Base-by-base conservation (phyloP, 768 basidiomycete genomes). In the Leccinum uliginosum region DNA sequence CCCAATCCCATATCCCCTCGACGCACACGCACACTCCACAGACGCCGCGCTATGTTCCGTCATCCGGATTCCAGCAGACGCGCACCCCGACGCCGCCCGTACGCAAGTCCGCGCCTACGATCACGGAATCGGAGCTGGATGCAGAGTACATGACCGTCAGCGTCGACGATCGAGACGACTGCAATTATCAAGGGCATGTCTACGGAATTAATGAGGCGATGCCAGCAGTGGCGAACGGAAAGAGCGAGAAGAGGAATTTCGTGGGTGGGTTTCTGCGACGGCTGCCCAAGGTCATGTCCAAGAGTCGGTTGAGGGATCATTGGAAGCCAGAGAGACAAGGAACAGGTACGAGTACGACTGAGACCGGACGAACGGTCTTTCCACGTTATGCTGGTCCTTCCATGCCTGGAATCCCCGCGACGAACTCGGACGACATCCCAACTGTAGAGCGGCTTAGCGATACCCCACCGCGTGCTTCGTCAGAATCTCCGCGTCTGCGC, bases 71-170 rank as follows among this genome's bases (percentile, higher is more conserved):
- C 51, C 64, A 61, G 27, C 67, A 55, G 4, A 32, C 70, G 10
- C 62, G 66, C 24, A 59, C 67, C 7, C 68, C 67, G 35, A 71
- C 70, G 0, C 70, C 70, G 11, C 59, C 64, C 17, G 30, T 66
- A 30, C 71, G 62, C 46, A 68, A 64, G 56, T 69, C 71, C 15
- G 66, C 61, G 0, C 65, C 67, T 34, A 71, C 70, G 12, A 65
- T 73, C 17, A 56, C 70, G 27, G 70, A 71, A 40, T 70, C 70
- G 7, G 70, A 71, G 17, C 29, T 71, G 17, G 69, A 70, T 24
- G 68, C 68, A 46, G 71, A 73, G 48, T 72, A 71, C 54, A 73
- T 71, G 70, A 71, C 70, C 5, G 67, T 71, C 59, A 69, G 56
- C 26, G 61, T 71, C 5, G 66, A 65, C 4, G 61, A 62, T 48